A percentile compares a stretch with the other conserved stretches of the same genome.
Conservation (phyloP, 2,329 filamentous ascomycete genomes). For the Stagonosporopsis rhizophila region DNA sequence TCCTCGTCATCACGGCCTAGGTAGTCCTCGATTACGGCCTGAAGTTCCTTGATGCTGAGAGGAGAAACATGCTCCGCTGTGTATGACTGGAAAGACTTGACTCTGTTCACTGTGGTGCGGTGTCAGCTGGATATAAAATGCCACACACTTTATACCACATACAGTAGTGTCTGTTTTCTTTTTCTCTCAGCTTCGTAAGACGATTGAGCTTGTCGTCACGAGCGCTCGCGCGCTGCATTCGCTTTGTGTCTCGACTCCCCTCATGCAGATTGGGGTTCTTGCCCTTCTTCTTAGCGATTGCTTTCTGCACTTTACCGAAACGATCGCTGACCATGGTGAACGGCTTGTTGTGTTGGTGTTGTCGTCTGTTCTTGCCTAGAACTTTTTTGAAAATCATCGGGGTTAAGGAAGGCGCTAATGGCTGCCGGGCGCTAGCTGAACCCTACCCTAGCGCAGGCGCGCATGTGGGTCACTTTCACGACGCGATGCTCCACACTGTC, state of each 20-base stretch:
- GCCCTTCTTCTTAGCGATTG: conserved; percentile 86
- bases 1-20: conserved; percentile 74
- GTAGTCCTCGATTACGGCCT: conserved; percentile 56
- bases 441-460: conserved; percentile 28
- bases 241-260: conserved; percentile 84
- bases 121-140: not conserved
- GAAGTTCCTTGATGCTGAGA: conserved; percentile 62
- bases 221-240: conserved; percentile 77
- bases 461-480: conserved; percentile 22
- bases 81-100: conserved; percentile 74
- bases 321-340: conserved; percentile 59
- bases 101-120: conserved; percentile 65
- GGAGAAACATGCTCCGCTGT: conserved; percentile 60
- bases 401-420: conserved; percentile 25
- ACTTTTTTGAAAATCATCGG: conserved; percentile 38
- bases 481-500: conserved; percentile 30
- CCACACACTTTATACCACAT: conserved; percentile 35
- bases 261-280: conserved; percentile 80
- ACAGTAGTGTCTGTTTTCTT: conserved; percentile 78
- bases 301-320: conserved; percentile 84
- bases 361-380: conserved; percentile 19
- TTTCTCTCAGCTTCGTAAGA: conserved; percentile 72
- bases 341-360: conserved; percentile 16
- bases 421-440: conserved; percentile 9
- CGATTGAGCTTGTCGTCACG: conserved; percentile 84